These are phyloP conservation scores for Dionaea muscipula DNA, from an alignment of 179 eudicot species.

Conservation along the genomic window DNA sequence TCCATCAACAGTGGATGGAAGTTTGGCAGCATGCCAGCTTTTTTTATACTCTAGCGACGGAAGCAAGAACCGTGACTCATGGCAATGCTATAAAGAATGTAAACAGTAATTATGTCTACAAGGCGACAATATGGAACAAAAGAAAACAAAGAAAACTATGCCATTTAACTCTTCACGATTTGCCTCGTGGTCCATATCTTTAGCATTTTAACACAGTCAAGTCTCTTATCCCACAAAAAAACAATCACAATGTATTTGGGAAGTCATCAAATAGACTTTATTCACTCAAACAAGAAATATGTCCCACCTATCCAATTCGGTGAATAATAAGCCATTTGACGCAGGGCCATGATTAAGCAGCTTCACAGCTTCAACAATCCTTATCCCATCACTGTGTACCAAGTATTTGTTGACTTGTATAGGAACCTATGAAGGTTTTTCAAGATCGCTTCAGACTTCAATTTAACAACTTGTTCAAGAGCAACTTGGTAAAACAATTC, in stretches of 20 bases:
- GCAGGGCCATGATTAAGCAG: conserved; percentile 24
- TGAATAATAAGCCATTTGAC: conserved; percentile 40
- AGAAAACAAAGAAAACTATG: too few species aligned
- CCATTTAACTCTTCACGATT: too few species aligned
- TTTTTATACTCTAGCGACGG: too few species aligned
- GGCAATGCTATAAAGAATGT: too few species aligned
- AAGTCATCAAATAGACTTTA: neutral
- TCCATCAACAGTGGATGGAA: too few species aligned
- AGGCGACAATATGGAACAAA: too few species aligned
- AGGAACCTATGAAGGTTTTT: conserved; percentile 44
- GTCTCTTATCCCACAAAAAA: neutral
- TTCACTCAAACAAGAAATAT: neutral
- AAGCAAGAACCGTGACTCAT: too few species aligned
- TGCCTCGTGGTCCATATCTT: too few species aligned
- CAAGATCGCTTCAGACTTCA: neutral
- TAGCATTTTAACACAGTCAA: neutral
- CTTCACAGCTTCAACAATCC: conserved; percentile 56
- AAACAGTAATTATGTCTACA: too few species aligned
- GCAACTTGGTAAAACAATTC: too few species aligned
- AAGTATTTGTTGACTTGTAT: conserved; percentile 82
- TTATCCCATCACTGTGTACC: conserved; percentile 92
- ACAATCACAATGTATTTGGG: neutral
- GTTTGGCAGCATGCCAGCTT: too few species aligned
- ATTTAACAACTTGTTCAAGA: too few species aligned
- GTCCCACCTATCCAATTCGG: conserved; percentile 62